Conservation (phyloP, 805 yeast species). For the Candida golubevii region DNA sequence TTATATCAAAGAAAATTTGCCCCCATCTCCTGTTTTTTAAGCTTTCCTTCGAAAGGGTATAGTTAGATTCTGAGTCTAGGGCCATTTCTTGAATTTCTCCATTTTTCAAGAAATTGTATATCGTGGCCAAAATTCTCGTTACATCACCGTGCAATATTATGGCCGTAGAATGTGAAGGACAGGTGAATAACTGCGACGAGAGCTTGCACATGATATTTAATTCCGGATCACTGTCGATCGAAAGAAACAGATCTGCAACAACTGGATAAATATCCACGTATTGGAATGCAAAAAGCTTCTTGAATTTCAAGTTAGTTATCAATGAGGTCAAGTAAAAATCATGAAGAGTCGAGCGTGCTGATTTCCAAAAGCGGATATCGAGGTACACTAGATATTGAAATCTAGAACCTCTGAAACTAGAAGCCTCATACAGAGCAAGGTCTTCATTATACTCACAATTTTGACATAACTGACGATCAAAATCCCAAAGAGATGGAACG, state of each 20-base stretch:
- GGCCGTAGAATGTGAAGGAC: conserved; percentile 72
- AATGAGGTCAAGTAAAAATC: conserved; percentile 62
- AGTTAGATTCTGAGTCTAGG: conserved; percentile 31
- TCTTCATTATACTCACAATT: conserved; percentile 45
- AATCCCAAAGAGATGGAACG: conserved; percentile 42
- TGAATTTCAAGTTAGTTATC: conserved; percentile 55
- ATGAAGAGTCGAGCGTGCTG: conserved; percentile 52
- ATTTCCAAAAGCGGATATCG: conserved; percentile 71
- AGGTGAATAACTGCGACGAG: conserved; percentile 83
- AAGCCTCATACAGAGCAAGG: conserved; percentile 23
- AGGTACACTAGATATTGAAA: conserved; percentile 57
- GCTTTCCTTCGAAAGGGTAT: conserved; percentile 35
- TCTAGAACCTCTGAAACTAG: conserved; percentile 43
- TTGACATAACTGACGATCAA: conserved; percentile 38
- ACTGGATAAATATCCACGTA: conserved; percentile 81
- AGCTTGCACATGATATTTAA: conserved; percentile 66
- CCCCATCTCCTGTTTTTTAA: conserved; percentile 72
- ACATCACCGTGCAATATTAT: conserved; percentile 63
- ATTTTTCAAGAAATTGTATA: conserved; percentile 58
- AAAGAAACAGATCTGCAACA: conserved; percentile 63
- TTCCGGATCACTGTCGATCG: conserved; percentile 86
- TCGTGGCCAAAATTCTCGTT: conserved; percentile 54
- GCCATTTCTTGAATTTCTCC: conserved; percentile 36
- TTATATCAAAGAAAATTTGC: conserved; percentile 73
- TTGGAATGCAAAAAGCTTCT: conserved; percentile 62